These are phyloP conservation scores for Penicillium janthinellum DNA, from an alignment of 2,329 filamentous ascomycete species.

Conservation along the genomic window DNA sequence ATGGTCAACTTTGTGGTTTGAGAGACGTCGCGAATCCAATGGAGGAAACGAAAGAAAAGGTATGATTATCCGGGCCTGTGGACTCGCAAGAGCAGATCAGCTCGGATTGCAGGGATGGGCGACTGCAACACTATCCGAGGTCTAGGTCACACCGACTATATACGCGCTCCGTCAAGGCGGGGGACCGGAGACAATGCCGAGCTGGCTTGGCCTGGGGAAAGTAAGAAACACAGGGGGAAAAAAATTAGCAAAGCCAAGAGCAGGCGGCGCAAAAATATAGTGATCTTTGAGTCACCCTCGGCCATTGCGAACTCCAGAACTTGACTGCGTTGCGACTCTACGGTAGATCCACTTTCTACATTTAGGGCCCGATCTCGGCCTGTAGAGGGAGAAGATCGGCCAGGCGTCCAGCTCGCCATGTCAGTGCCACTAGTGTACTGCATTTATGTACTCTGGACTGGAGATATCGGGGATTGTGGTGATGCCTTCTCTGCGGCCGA, in stretches of 20 bases:
- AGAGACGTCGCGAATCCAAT: neutral
- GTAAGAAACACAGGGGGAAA: neutral
- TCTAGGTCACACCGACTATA: neutral
- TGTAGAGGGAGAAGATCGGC: conserved; percentile 3
- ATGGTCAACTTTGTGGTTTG: neutral
- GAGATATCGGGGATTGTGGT: neutral
- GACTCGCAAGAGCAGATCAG: conserved; percentile 13
- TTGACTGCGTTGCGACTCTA: conserved; percentile 9
- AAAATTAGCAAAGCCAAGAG: neutral
- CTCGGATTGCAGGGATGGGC: conserved; percentile 15
- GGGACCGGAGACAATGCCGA: neutral
- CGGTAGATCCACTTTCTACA: conserved; percentile 11
- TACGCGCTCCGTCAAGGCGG: neutral
- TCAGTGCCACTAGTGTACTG: neutral
- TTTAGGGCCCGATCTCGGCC: conserved; percentile 24
- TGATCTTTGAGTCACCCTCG: conserved; percentile 18
- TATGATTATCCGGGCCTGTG: neutral
- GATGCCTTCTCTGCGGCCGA: neutral
- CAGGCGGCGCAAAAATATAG: neutral
- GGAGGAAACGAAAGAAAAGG: neutral
- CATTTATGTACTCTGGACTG: neutral
- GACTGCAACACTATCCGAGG: conserved; percentile 6
- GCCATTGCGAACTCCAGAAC: conserved; percentile 1
- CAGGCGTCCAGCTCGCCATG: neutral
- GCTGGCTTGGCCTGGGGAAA: neutral